Percentiles rank a stretch among this genome's conserved stretches.
phyloP scores from a whole-genome alignment of 2,329 filamentous ascomycete genomes.

The Trichocomaceae sp. region DNA sequence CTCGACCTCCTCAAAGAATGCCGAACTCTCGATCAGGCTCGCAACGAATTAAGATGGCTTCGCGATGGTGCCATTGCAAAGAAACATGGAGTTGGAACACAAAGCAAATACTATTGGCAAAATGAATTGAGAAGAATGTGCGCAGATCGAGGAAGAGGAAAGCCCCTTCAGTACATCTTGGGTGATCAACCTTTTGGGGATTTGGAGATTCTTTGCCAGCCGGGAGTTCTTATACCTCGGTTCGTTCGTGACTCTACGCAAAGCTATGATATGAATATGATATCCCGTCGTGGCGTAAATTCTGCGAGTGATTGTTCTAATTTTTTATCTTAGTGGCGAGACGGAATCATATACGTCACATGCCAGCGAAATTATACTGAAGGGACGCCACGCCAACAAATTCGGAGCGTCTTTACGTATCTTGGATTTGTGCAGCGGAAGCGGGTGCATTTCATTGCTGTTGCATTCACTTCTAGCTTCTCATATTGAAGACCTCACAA shows the following conservation, averaged over 20 bases:
- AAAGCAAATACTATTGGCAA: slow-evolving; percentile 23
- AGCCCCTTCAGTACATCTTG: slow-evolving; percentile 83
- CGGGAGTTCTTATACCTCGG: slow-evolving; percentile 80
- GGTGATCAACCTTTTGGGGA: slow-evolving; percentile 82
- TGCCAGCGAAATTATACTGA: slow-evolving; percentile 44
- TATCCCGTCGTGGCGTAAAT: not conserved
- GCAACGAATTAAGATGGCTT: slow-evolving; percentile 44
- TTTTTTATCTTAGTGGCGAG: slow-evolving; percentile 46
- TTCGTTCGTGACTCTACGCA: slow-evolving; percentile 14
- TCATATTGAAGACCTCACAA: slow-evolving; percentile 38
- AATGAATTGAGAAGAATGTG: slow-evolving; percentile 34
- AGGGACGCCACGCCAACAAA: slow-evolving; percentile 4
- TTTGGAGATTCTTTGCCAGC: slow-evolving; percentile 68
- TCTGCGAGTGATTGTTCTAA: not conserved
- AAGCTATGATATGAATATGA: not conserved
- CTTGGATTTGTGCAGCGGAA: slow-evolving; percentile 83
- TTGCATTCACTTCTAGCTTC: slow-evolving; percentile 56
- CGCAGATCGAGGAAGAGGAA: slow-evolving; percentile 48
- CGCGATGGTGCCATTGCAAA: slow-evolving; percentile 30
- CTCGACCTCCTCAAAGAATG: slow-evolving; percentile 39
- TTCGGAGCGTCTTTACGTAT: slow-evolving; percentile 47
- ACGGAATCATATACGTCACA: slow-evolving; percentile 62
- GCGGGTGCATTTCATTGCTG: slow-evolving; percentile 79
- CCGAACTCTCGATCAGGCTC: slow-evolving; percentile 38
- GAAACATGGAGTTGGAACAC: not conserved